phyloP scores from a whole-genome alignment of 441 rosid genomes.

The Capsella rubella region DNA sequence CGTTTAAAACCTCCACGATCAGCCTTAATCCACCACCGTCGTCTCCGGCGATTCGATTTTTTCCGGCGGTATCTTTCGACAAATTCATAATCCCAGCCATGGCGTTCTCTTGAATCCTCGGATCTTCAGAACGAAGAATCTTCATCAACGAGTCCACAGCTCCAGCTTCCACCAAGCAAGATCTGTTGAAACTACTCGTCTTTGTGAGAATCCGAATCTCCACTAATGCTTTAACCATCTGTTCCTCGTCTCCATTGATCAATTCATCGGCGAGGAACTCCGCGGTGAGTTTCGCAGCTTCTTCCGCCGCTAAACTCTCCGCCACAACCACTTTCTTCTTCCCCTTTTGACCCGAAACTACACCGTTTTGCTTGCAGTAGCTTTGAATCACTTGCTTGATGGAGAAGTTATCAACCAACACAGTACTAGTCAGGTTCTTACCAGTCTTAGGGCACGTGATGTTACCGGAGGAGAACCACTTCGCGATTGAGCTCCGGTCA shows the following conservation, averaged over 20 bases:
- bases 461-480: conserved; percentile 78
- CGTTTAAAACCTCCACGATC: conserved; percentile 56
- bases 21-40: conserved; percentile 60
- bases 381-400: conserved; percentile 63
- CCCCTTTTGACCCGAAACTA: background rate
- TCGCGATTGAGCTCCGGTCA: conserved; percentile 71
- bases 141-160: conserved; percentile 54
- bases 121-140: conserved; percentile 51
- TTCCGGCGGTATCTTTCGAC: conserved; percentile 68
- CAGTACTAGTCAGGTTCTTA: conserved; percentile 52
- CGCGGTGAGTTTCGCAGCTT: conserved; percentile 59
- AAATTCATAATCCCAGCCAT: conserved; percentile 73
- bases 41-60: conserved; percentile 53
- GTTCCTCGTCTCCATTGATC: conserved; percentile 46
- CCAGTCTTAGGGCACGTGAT: conserved; percentile 79
- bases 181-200: conserved; percentile 64
- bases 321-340: conserved; percentile 45
- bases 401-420: conserved; percentile 59
- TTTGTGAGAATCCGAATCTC: conserved; percentile 79
- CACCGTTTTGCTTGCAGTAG: conserved; percentile 56
- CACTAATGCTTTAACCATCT: conserved; percentile 58
- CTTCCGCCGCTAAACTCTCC: conserved; percentile 69
- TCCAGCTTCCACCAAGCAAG: conserved; percentile 77
- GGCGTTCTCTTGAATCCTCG: conserved; percentile 64
- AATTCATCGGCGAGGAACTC: conserved; percentile 55